These are phyloP conservation scores for Verticillium dahliae DNA, from an alignment of 2,329 filamentous ascomycete species.

Conservation along the genomic window DNA sequence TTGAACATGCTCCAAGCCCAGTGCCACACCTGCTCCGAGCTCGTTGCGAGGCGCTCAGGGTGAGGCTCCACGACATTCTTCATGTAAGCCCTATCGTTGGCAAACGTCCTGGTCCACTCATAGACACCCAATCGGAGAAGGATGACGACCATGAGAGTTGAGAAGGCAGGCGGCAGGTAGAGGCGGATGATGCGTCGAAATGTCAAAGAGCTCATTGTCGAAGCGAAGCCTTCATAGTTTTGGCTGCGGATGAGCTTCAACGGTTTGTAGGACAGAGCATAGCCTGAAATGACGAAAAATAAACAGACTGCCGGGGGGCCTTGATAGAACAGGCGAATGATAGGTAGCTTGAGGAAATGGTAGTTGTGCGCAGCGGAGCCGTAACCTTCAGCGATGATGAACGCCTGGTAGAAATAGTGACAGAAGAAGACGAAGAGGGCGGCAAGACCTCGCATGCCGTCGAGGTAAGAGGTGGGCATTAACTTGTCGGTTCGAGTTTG, in stretches of 20 bases:
- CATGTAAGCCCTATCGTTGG: conserved; percentile 33
- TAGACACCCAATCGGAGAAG: conserved; percentile 39
- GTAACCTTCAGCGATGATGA: conserved; percentile 44
- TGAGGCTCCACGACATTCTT: conserved; percentile 44
- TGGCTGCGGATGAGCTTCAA: conserved; percentile 36
- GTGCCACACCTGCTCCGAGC: conserved; percentile 32
- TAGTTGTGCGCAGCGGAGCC: conserved; percentile 37
- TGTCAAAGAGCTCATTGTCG: conserved; percentile 40
- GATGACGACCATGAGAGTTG: conserved; percentile 39
- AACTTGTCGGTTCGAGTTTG: conserved; percentile 32
- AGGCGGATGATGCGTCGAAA: conserved; percentile 47
- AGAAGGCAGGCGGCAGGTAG: conserved; percentile 43
- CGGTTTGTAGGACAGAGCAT: conserved; percentile 49
- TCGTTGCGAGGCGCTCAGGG: conserved; percentile 28
- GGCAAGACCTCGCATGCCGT: conserved; percentile 50
- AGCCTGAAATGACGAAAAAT: conserved; percentile 58
- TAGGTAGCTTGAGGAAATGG: conserved; percentile 43
- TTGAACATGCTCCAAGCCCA: conserved; percentile 42
- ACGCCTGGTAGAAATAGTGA: conserved; percentile 48
- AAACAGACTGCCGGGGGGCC: conserved; percentile 52
- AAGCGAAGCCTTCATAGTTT: conserved; percentile 31
- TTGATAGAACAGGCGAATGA: conserved; percentile 46
- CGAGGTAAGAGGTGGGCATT: conserved; percentile 50
- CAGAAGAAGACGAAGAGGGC: conserved; percentile 51
- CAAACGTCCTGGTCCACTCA: conserved; percentile 40